Conservation (phyloP, 2,329 filamentous ascomycete species). For the Neopestalotiopsis rosae region DNA sequence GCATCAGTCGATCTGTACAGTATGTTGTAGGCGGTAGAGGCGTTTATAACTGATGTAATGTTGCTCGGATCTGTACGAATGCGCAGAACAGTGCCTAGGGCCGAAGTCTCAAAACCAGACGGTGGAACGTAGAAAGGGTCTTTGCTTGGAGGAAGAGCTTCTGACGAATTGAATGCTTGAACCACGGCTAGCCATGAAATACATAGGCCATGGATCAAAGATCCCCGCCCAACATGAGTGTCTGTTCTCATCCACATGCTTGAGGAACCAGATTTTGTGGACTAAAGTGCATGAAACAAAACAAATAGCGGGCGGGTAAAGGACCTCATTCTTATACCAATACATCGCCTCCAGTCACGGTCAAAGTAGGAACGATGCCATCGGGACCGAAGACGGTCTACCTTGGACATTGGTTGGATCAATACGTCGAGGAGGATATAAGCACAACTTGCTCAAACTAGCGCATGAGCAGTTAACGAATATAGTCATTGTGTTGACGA, state of each 20-base stretch:
- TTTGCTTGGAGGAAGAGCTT: constrained; percentile 21
- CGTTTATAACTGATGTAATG: constrained; percentile 27
- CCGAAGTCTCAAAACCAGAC: constrained; percentile 20
- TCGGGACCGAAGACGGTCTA: not conserved
- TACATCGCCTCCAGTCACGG: not conserved
- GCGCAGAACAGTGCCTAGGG: constrained; percentile 40
- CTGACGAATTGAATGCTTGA: not conserved
- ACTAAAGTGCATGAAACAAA: not conserved
- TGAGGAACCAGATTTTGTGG: not conserved
- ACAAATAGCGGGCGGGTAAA: not conserved
- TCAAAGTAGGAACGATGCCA: not conserved
- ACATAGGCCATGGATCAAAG: not conserved
- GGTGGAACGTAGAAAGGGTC: constrained; percentile 29
- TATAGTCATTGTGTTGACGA: not conserved
- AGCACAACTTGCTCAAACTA: not conserved
- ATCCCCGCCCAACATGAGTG: not conserved
- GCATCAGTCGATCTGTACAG: constrained; percentile 40
- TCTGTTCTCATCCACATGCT: not conserved
- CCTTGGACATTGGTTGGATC: not conserved
- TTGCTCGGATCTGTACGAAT: constrained; percentile 33
- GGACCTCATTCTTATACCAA: not conserved
- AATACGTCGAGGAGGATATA: not conserved
- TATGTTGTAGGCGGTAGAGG: constrained; percentile 34
- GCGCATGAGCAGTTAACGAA: not conserved
- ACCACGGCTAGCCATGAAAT: not conserved